Base-by-base conservation (phyloP, 2,329 filamentous ascomycete species). In the Tolypocladium amazonense region DNA sequence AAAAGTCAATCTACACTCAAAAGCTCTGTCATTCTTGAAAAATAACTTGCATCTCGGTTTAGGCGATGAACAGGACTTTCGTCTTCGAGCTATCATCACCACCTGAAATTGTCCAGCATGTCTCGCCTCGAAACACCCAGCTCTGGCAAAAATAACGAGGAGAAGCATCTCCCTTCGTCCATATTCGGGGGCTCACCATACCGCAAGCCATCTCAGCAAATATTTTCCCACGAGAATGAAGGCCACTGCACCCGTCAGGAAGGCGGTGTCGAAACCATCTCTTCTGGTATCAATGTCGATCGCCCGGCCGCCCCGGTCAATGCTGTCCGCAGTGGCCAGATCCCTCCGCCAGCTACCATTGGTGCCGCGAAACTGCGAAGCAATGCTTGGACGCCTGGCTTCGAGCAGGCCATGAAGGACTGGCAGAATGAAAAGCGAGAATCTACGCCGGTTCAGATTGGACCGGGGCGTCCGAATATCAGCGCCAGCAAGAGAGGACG, bases 361-460 rank as follows among this genome's bases (percentile, higher is more conserved):
- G 50, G 50, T 37, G 30, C 50, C 23, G 30, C 30, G 30, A 54
- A 30, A 54, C 11, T 54, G 4, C 50, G 50, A 11, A 54, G 15
- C 6, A 56, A 35, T n/a, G 23, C 37, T 20, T 60, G 52, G 56
- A 58, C 59, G 9, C 33, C 52, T 4, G 59, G 59, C 12, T 58
- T 60, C 25, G 23, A 60, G 20, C 52, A 38, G 14, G 56, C 56
- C 11, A 58, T 60, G 59, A 43, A 56, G 9, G n/a, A 56, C 11
- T 14, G 54, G 23, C 39, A 38, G 55, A 25, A n/a, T 25, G 27
- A 12, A 15, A 18, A 27, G 8, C 59, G 56, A 25, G 8, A 23
- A 20, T 4, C 9, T 2, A 38, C 25, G n/a, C 27, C 38, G 18
- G 55, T 11, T 45, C 25, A 38, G 38, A 35, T 56, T n/a, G 25